These are phyloP conservation scores for Gynandropsis gynandra DNA, from an alignment of 345 rosid species.

Conservation along the genomic window DNA sequence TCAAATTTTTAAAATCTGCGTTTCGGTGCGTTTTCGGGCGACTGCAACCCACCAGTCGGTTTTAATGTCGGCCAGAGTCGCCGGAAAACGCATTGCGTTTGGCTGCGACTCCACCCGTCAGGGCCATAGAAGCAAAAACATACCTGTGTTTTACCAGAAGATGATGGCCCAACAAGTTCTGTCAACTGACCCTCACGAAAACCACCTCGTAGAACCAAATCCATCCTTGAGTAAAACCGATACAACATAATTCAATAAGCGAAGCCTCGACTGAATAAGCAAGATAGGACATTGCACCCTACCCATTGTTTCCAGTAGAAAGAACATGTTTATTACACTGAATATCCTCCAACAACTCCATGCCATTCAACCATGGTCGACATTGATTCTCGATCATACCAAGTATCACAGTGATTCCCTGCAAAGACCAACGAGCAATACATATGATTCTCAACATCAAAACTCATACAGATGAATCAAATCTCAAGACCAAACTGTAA, in stretches of 20 bases:
- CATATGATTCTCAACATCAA: neutral
- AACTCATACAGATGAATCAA: neutral
- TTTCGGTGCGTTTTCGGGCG: too few relatives aligned
- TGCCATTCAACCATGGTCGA: slow-evolving; percentile 51
- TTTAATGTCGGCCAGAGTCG: too few relatives aligned
- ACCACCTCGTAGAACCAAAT: slow-evolving; percentile 65
- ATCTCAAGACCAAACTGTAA: too few relatives aligned
- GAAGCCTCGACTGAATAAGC: neutral
- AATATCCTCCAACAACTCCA: slow-evolving; percentile 51
- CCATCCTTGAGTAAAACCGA: slow-evolving; percentile 38
- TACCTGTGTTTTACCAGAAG: slow-evolving; percentile 92
- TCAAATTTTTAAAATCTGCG: too few relatives aligned
- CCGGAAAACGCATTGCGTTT: too few relatives aligned
- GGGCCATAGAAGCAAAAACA: slow-evolving; percentile 11
- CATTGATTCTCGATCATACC: slow-evolving; percentile 39
- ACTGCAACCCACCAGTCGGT: too few relatives aligned
- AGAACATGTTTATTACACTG: slow-evolving; percentile 34
- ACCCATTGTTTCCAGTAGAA: slow-evolving; percentile 64
- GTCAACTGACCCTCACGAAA: slow-evolving; percentile 56
- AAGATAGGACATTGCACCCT: slow-evolving; percentile 10
- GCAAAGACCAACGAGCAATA: slow-evolving; percentile 7
- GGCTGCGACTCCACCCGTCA: too few relatives aligned
- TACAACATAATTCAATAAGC: slow-evolving; percentile 5
- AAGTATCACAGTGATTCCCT: slow-evolving; percentile 51
- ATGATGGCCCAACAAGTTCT: slow-evolving; percentile 78